Base-by-base conservation (phyloP, 768 basidiomycete genomes). In the Gautieria morchelliformis region DNA sequence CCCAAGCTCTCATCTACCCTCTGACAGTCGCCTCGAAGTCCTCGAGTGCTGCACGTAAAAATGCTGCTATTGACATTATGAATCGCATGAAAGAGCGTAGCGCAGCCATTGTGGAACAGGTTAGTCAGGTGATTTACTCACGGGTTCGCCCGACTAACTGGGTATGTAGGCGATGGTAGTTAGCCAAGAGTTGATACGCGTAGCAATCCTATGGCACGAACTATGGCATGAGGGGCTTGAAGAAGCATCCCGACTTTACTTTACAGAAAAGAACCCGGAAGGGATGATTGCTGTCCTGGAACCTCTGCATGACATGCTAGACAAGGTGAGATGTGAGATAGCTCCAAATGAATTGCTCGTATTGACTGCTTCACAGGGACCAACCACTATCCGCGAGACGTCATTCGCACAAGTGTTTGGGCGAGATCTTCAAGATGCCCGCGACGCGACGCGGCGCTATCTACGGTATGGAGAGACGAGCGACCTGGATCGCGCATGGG, bases 131-230 rank as follows among this genome's bases (percentile, higher is more conserved):
- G 12, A n/a, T 30, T 52, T 52, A 5, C 5, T 37, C 27, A 10
- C 10, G 14, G 22, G 22, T 47, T 3, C 15, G 12, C 15, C 12
- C 20, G 46, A 22, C 46, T 47, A 19, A 47, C 46, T 15, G 4
- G 46, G 45, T 52, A 58, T 56, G 11, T 59, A 93, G 83, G 94
- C 93, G 10, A 73, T 85, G 47, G 67, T 95, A 24, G 92, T 99
- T 69, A 91, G 91, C 66, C 84, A 89, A 32, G 96, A 99, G 68
- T 79, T 99, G 39, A 97, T 98, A 59, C 86, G 96, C 19, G 91
- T 98, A 7, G 95, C 96, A 7, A 98, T 99, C 59, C 75, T 99
- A 11, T 99, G 96, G 96, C 94, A 98, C 63, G 96, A 99, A 69
- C 75, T 93, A 61, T 99, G 96, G 96, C 93, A 97, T 64, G 96